Evolutionary conservation across 2,329 filamentous ascomycete genomes (phyloP).

Genomic region (Neurospora sp.): DNA sequence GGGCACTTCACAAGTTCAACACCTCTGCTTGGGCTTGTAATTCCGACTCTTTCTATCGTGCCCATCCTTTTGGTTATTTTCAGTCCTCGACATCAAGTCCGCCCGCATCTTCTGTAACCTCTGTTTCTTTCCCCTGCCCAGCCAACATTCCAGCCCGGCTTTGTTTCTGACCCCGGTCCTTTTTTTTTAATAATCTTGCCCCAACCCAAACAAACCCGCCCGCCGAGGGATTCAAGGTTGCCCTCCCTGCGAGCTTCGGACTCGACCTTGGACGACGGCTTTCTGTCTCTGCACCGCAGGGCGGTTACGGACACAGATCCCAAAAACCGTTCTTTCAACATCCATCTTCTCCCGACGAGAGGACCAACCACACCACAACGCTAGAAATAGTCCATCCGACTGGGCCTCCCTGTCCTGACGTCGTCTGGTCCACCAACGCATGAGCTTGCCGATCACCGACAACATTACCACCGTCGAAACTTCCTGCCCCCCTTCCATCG

Average conservation of each 20-base stretch:
- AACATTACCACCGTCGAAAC: constrained; percentile 9
- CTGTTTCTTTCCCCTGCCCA: background rate
- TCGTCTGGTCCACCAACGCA: constrained; percentile 11
- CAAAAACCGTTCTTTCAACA: background rate
- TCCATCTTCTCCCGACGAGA: constrained; percentile 2
- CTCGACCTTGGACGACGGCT: background rate
- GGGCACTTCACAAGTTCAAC: background rate
- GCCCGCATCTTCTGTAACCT: background rate
- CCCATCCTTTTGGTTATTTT: background rate
- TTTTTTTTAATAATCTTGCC: background rate
- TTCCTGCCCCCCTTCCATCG: constrained; percentile 13
- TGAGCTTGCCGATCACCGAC: constrained; percentile 12
- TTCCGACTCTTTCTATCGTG: background rate
- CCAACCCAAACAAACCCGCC: constrained; percentile 1
- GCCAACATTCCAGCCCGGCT: background rate
- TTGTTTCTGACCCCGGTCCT: constrained; percentile 2
- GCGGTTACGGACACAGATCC: constrained; percentile 2
- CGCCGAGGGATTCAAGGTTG: background rate
- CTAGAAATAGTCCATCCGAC: constrained; percentile 2
- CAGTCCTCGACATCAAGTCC: background rate
- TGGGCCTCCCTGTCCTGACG: constrained; percentile 3
- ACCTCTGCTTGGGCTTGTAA: background rate
- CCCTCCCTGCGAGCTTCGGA: background rate
- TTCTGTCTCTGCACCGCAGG: constrained; percentile 3
- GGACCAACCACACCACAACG: constrained; percentile 3